Conservation (phyloP, 1,284 basidiomycete genomes). For the Boletus sp. region DNA sequence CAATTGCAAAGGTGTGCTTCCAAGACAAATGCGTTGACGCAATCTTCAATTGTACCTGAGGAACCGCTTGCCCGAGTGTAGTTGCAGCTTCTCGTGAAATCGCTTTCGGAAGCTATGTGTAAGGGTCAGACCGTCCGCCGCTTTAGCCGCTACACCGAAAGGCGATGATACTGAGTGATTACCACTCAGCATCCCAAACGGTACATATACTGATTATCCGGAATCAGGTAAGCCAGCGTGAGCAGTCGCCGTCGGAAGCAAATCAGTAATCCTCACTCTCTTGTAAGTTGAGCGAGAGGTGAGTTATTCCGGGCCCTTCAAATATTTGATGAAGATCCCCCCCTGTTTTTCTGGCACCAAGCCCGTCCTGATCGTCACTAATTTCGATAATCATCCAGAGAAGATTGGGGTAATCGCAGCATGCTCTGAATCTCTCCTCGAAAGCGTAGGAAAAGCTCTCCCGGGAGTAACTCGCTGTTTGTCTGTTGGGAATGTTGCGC, state of each 20-base stretch:
- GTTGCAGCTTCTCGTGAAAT: constrained; percentile 42
- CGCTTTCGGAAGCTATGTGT: constrained; percentile 48
- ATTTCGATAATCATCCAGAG: constrained; percentile 69
- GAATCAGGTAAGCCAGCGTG: too few relatives aligned
- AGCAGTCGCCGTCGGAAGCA: not conserved
- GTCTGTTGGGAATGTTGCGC: constrained; percentile 58
- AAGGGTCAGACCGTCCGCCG: too few relatives aligned
- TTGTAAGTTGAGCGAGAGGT: constrained; percentile 52
- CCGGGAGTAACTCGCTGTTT: constrained; percentile 59
- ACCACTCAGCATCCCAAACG: too few relatives aligned
- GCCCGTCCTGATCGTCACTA: constrained; percentile 60
- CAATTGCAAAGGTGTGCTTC: constrained; percentile 61
- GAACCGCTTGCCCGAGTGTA: constrained; percentile 45
- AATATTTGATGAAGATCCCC: constrained; percentile 49
- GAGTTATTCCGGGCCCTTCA: constrained; percentile 50
- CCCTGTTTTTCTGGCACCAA: constrained; percentile 52
- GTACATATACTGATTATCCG: too few relatives aligned
- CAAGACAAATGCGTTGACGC: constrained; percentile 51
- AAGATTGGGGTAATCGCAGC: constrained; percentile 62
- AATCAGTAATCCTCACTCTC: constrained; percentile 45
- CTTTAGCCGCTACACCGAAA: too few relatives aligned
- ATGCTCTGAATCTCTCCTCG: constrained; percentile 54
- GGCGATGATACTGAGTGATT: too few relatives aligned
- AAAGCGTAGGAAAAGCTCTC: constrained; percentile 55
- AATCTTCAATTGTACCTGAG: constrained; percentile 50